These are phyloP conservation scores for Aureoboletus auriporus DNA, from an alignment of 768 basidiomycete genomes.

Conservation along the genomic window DNA sequence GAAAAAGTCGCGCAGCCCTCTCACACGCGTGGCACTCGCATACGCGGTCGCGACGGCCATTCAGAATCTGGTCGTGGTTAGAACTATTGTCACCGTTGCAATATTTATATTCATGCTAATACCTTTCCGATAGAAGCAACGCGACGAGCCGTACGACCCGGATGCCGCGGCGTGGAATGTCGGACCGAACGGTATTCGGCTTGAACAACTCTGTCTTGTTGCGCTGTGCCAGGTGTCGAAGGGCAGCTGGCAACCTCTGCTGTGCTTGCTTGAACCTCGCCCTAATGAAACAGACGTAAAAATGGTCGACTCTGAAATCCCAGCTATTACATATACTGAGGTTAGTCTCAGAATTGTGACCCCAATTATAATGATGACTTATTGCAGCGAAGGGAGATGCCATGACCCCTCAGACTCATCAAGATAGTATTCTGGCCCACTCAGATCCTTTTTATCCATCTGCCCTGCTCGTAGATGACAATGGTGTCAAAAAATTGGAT, in stretches of 20 bases:
- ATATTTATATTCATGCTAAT: conserved; percentile 8
- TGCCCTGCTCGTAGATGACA: too few relatives aligned
- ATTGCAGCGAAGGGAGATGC: too few relatives aligned
- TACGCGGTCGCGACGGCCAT: conserved; percentile 72
- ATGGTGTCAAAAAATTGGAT: too few relatives aligned
- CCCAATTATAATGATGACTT: too few relatives aligned
- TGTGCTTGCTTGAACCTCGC: conserved; percentile 43
- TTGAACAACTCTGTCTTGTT: conserved; percentile 47
- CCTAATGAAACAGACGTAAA: not conserved
- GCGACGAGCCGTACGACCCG: conserved; percentile 5
- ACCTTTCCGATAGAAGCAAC: conserved; percentile 10
- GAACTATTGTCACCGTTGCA: not conserved
- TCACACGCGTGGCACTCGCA: conserved; percentile 68
- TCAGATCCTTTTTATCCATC: too few relatives aligned
- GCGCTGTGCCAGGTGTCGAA: conserved; percentile 74
- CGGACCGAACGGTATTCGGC: conserved; percentile 21
- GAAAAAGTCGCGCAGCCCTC: conserved; percentile 66
- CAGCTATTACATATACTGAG: too few relatives aligned
- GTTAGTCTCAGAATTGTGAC: too few relatives aligned
- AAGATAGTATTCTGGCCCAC: too few relatives aligned
- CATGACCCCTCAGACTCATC: too few relatives aligned
- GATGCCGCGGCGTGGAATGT: conserved; percentile 19
- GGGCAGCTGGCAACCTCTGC: conserved; percentile 76
- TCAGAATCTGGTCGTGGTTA: conserved; percentile 58
- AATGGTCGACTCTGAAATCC: too few relatives aligned